Base-by-base conservation (phyloP, 768 basidiomycete genomes). In the Rubroboletus pulcherrimus region DNA sequence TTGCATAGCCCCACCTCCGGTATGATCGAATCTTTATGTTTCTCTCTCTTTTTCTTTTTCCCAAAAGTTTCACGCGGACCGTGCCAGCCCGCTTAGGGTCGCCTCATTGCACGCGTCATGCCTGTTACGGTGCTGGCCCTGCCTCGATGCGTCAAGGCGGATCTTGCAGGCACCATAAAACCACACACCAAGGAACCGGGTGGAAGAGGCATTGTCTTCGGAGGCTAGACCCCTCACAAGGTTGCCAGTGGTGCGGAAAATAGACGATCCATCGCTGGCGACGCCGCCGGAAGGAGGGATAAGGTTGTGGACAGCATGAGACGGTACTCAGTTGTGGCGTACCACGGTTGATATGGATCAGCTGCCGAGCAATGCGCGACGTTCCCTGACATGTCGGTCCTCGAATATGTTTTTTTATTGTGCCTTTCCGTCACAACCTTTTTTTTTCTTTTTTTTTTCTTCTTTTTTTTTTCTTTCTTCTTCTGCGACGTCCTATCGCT, bases 1-100 rank as follows among this genome's bases (percentile, higher is more conserved):
- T 5, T n/a, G 66, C 69, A 70, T 66, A 63, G 69, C 71, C 21
- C 69, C 52, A 56, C 33, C 14, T 60, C 67, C 67, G 67, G 49
- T 60, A 45, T 68, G 66, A 69, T 68, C 71, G 69, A 72, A 69
- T 51, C 41, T 55, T 51, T 55, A 29, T 35, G 26, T 53, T 48
- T 58, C 44, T 26, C 26, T 26, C 5, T 26, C 5, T 26, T 26
- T 26, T 26, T 5, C 5, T 21, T 47, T 56, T 63, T 61, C 61
- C 62, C 62, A 60, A 41, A 52, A n/a, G 42, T 48, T 55, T 34
- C 34, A 33, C 30, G 42, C 61, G 56, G 66, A 38, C 58, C 54
- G 55, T 46, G 31, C 17, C 31, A 53, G 47, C 34, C 62, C 48
- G 52, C 51, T 57, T 56, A 35, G 55, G 55, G 37, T 56, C 7